Percentiles rank a stretch among this genome's conserved stretches.
These are phyloP conservation scores for Drechslerella coelobrocha DNA, from an alignment of 2,329 filamentous ascomycete species.

Conservation along the genomic window DNA sequence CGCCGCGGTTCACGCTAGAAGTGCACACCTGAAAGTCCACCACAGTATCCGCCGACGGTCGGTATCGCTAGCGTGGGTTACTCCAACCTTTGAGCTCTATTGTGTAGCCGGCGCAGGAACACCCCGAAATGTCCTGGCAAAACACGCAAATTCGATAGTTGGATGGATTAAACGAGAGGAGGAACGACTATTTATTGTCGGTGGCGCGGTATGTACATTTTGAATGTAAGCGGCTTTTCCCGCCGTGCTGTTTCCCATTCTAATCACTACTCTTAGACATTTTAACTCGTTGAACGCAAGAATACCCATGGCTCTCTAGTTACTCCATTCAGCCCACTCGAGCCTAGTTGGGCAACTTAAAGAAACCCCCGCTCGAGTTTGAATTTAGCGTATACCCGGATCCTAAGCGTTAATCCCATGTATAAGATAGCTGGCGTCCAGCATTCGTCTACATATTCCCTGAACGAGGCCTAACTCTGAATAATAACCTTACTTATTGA, in stretches of 20 bases:
- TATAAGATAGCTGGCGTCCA: too few species aligned
- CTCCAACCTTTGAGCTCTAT: slow-evolving; percentile 90
- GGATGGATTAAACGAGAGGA: slow-evolving; percentile 93
- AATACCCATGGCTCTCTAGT: too few species aligned
- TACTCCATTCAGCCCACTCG: too few species aligned
- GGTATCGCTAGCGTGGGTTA: slow-evolving; percentile 87
- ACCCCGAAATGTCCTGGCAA: slow-evolving; percentile 71
- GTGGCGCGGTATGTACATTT: slow-evolving; percentile 74
- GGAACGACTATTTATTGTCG: slow-evolving; percentile 93
- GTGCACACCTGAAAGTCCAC: slow-evolving; percentile 80
- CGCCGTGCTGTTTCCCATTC: slow-evolving; percentile 5
- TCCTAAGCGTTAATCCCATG: too few species aligned
- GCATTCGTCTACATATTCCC: too few species aligned
- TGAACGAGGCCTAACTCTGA: too few species aligned
- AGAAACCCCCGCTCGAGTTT: too few species aligned
- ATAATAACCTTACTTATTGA: too few species aligned
- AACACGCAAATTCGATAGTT: slow-evolving; percentile 85
- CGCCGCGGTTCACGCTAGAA: slow-evolving; percentile 78
- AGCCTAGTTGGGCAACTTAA: too few species aligned
- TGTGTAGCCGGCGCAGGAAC: slow-evolving; percentile 80
- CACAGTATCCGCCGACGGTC: slow-evolving; percentile 77
- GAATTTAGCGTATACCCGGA: too few species aligned
- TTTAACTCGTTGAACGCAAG: slow-evolving; percentile 18
- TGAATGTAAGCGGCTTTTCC: slow-evolving; percentile 27
- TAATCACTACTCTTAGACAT: slow-evolving; percentile 37